Percentiles rank a stretch among this genome's conserved stretches.
phyloP scores from a whole-genome alignment of 768 basidiomycete species.

The Piloderma croceum region DNA sequence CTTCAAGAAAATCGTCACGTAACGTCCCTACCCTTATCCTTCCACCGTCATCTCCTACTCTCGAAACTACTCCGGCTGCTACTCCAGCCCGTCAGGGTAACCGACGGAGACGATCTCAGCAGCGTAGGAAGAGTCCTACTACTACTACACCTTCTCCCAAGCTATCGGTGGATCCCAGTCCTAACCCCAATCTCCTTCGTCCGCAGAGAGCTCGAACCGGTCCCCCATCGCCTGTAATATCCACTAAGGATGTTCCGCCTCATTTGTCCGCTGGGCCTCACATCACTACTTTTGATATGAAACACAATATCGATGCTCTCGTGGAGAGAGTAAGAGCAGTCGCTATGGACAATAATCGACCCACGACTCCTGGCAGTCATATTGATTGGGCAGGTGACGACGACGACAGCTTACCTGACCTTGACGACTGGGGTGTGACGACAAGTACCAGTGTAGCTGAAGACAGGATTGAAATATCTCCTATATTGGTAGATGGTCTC shows the following conservation, averaged over 20 bases:
- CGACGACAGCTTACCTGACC: conserved; percentile 69
- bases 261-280: conserved; percentile 39
- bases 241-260: conserved; percentile 54
- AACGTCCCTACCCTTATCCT: conserved; percentile 21
- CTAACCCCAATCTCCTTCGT: conserved; percentile 20
- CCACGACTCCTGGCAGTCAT: conserved; percentile 69
- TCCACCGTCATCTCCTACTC: conserved; percentile 15
- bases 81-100: conserved; percentile 37
- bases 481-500: conserved; percentile 60
- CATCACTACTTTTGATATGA: conserved; percentile 40
- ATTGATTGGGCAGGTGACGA: conserved; percentile 90
- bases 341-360: conserved; percentile 59
- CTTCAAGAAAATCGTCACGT: conserved; percentile 29
- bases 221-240: conserved; percentile 22
- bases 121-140: conserved; percentile 24
- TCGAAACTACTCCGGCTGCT: conserved; percentile 19
- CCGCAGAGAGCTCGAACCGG: conserved; percentile 31
- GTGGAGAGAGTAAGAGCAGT: conserved; percentile 72
- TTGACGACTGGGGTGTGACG: conserved; percentile 80
- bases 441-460: conserved; percentile 21
- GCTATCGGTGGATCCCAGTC: conserved; percentile 12
- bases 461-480: conserved; percentile 49
- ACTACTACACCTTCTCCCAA: conserved; percentile 4
- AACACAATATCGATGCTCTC: conserved; percentile 65
- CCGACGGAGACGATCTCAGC: conserved; percentile 47